Conservation (phyloP, 257 asterid species). For the Knoxia roxburghii region DNA sequence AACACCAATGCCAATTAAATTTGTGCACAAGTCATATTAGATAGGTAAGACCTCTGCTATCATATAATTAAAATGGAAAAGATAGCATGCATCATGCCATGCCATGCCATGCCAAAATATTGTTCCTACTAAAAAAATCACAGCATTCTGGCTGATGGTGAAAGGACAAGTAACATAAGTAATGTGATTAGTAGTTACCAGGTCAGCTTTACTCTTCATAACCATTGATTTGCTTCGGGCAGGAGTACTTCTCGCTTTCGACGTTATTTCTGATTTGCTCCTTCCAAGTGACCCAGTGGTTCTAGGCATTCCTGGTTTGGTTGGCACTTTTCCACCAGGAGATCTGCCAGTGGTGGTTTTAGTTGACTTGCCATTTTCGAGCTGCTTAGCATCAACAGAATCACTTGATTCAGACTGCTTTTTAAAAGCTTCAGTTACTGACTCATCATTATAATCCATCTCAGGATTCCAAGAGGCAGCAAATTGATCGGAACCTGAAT, state of each 20-base stretch:
- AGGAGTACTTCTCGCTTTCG: slow-evolving; percentile 36
- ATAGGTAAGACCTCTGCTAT: not conserved
- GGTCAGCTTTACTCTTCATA: slow-evolving; percentile 43
- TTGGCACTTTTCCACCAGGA: slow-evolving; percentile 31
- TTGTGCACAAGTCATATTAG: not conserved
- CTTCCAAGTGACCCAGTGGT: slow-evolving; percentile 38
- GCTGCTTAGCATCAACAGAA: slow-evolving; percentile 24
- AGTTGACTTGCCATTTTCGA: slow-evolving; percentile 23
- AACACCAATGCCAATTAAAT: no score
- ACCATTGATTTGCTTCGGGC: slow-evolving; percentile 31
- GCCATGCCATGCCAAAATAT: not conserved
- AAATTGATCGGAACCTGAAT: slow-evolving; percentile 37
- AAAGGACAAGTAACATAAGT: not conserved
- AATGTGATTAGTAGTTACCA: slow-evolving; percentile 31
- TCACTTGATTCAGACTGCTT: slow-evolving; percentile 21
- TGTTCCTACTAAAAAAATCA: not conserved
- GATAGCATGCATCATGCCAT: no score
- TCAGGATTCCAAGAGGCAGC: slow-evolving; percentile 38
- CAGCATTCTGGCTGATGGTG: no score
- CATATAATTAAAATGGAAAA: no score
- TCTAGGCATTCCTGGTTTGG: slow-evolving; percentile 34
- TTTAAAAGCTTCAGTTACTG: slow-evolving; percentile 27
- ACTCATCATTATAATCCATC: slow-evolving; percentile 40
- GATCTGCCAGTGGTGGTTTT: slow-evolving; percentile 23
- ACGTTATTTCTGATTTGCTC: slow-evolving; percentile 46